These are phyloP conservation scores for Cryptococcus wingfieldii DNA, from an alignment of 1,284 basidiomycete genomes.

Conservation along the genomic window DNA sequence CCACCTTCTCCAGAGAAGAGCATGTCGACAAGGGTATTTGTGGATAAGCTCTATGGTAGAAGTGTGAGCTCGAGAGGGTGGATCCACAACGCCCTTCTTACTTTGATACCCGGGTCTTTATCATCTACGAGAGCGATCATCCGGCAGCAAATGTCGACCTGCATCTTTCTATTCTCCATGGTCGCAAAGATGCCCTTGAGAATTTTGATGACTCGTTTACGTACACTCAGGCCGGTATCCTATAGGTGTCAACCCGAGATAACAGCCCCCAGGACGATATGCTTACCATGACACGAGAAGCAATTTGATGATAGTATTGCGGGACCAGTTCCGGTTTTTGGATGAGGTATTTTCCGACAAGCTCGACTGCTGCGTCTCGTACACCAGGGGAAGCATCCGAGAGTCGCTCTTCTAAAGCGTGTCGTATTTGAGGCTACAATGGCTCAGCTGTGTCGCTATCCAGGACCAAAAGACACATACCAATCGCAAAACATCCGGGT, in stretches of 20 bases:
- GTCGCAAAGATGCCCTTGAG: constrained; percentile 74
- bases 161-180: constrained; percentile 57
- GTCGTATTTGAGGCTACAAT: constrained; percentile 63
- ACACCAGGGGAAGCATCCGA: constrained; percentile 87
- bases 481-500: constrained; percentile 71
- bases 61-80: neutral
- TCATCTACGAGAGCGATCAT: constrained; percentile 76
- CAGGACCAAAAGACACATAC: constrained; percentile 51
- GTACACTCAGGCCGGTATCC: constrained; percentile 88
- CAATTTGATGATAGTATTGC: constrained; percentile 79
- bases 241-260: constrained; percentile 35
- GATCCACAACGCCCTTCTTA: constrained; percentile 18
- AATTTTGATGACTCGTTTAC: constrained; percentile 92
- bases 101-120: constrained; percentile 85
- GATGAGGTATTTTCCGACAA: constrained; percentile 92
- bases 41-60: constrained; percentile 65
- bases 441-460: neutral
- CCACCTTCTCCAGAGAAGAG: constrained; percentile 59
- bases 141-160: constrained; percentile 74
- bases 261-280: neutral
- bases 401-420: constrained; percentile 81
- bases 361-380: constrained; percentile 88
- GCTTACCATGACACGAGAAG: constrained; percentile 77
- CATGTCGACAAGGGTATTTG: constrained; percentile 80
- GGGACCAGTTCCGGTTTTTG: constrained; percentile 76